These are phyloP conservation scores for Vigna angularis DNA, from an alignment of 306 rosid genomes.

Conservation along the genomic window DNA sequence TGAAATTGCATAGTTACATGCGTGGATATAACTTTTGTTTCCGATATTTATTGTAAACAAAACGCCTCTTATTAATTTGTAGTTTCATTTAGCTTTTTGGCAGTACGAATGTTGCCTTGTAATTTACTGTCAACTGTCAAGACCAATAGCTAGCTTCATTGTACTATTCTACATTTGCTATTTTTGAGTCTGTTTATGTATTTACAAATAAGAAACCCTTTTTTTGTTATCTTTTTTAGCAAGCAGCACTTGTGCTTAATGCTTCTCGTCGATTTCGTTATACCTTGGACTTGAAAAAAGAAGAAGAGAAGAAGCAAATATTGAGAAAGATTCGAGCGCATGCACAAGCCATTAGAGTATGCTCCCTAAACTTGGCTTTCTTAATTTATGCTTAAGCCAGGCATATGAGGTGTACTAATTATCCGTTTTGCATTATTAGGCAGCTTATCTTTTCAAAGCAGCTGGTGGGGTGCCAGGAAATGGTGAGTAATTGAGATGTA, in stretches of 20 bases:
- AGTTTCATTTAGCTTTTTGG: constrained; percentile 8
- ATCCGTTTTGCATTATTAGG: constrained; percentile 56
- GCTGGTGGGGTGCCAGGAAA: constrained; percentile 42
- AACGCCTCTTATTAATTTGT: neutral
- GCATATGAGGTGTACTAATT: constrained; percentile 37
- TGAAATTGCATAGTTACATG: neutral
- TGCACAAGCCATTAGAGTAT: constrained; percentile 85
- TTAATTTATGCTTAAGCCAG: constrained; percentile 23
- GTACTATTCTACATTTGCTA: constrained; percentile 26
- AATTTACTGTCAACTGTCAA: neutral
- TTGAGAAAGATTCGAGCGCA: constrained; percentile 83
- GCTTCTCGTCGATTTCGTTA: constrained; percentile 99
- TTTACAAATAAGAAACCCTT: constrained; percentile 13
- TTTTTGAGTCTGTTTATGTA: constrained; percentile 6
- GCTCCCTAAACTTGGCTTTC: constrained; percentile 37
- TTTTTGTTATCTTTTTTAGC: constrained; percentile 52
- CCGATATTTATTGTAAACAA: constrained; percentile 3
- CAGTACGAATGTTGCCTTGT: constrained; percentile 14
- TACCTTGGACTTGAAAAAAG: constrained; percentile 95
- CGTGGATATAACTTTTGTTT: constrained; percentile 3
- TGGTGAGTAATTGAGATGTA: constrained; percentile 60
- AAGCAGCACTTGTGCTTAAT: constrained; percentile 98
- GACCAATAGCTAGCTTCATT: neutral
- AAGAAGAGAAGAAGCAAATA: constrained; percentile 75
- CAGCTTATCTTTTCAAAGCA: constrained; percentile 78